Conservation (phyloP, 2,329 filamentous ascomycete species). For the Fusarium pseudograminearum region DNA sequence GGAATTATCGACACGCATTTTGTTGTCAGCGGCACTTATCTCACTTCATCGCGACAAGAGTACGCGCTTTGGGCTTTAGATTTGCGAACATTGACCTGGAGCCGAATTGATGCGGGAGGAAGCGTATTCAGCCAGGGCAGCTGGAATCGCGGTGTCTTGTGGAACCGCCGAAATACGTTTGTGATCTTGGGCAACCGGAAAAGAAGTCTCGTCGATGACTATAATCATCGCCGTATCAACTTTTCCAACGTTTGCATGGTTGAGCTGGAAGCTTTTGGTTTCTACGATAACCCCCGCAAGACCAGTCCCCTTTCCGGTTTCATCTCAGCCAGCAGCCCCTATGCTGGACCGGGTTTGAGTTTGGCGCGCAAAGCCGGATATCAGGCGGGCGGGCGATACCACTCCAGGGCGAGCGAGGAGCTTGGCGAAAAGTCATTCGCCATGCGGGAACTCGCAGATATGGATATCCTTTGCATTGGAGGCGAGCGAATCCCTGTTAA, state of each 20-base stretch:
- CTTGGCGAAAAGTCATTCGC: slow-evolving; percentile 83
- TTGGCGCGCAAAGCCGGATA: slow-evolving; percentile 70
- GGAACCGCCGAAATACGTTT: slow-evolving; percentile 94
- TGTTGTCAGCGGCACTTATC: slow-evolving; percentile 95
- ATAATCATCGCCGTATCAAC: slow-evolving; percentile 97
- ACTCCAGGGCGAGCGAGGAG: slow-evolving; percentile 84
- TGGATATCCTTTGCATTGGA: slow-evolving; percentile 94
- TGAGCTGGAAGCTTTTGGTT: slow-evolving; percentile 94
- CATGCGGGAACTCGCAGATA: slow-evolving; percentile 89
- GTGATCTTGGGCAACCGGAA: slow-evolving; percentile 95
- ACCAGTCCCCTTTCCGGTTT: slow-evolving; percentile 83
- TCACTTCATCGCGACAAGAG: slow-evolving; percentile 98
- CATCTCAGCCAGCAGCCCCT: slow-evolving; percentile 82
- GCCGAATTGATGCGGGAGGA: slow-evolving; percentile 92
- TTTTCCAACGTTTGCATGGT: slow-evolving; percentile 98
- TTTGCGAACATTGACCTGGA: slow-evolving; percentile 89
- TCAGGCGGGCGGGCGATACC: slow-evolving; percentile 79
- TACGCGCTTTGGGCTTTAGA: slow-evolving; percentile 98
- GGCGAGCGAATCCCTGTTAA: slow-evolving; percentile 95
- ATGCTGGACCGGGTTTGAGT: slow-evolving; percentile 67
- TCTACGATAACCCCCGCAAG: slow-evolving; percentile 94
- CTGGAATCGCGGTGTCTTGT: slow-evolving; percentile 95
- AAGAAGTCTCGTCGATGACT: slow-evolving; percentile 93
- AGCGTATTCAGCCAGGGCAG: slow-evolving; percentile 96
- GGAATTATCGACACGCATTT: slow-evolving; percentile 96